Conservation (phyloP, 306 rosid species). For the Prunus kanzakura region DNA sequence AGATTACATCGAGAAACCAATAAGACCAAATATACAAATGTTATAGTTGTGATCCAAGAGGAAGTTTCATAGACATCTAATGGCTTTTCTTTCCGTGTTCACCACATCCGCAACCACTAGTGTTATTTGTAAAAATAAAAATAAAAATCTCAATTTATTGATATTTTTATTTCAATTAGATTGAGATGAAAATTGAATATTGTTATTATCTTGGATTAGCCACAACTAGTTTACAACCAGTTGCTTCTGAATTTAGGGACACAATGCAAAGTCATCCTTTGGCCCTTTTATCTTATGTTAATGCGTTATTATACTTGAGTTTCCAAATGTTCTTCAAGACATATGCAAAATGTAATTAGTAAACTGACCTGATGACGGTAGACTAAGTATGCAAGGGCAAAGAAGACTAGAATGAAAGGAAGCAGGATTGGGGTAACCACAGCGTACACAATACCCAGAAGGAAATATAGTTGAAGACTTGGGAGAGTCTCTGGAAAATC, state of each 20-base stretch:
- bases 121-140: too few species aligned
- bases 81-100: too few species aligned
- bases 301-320: neutral
- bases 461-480: constrained; percentile 87
- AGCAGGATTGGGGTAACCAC: constrained; percentile 94
- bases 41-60: neutral
- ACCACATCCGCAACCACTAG: too few species aligned
- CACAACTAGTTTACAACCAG: neutral
- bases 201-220: neutral
- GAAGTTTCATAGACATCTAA: neutral
- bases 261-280: too few species aligned
- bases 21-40: neutral
- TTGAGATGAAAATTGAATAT: neutral
- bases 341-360: neutral
- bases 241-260: too few species aligned
- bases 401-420: constrained; percentile 93
- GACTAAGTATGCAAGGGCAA: constrained; percentile 88
- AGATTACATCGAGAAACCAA: constrained; percentile 1
- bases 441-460: constrained; percentile 89
- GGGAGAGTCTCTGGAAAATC: constrained; percentile 90
- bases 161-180: neutral
- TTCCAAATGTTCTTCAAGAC: neutral
- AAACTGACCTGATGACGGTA: constrained; percentile 95
- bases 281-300: too few species aligned
- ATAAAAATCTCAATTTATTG: too few species aligned